A percentile compares a stretch with the other conserved stretches of the same genome.
Conservation (phyloP, 176 grass and related monocot genomes). For the Saccharum spontaneum region DNA sequence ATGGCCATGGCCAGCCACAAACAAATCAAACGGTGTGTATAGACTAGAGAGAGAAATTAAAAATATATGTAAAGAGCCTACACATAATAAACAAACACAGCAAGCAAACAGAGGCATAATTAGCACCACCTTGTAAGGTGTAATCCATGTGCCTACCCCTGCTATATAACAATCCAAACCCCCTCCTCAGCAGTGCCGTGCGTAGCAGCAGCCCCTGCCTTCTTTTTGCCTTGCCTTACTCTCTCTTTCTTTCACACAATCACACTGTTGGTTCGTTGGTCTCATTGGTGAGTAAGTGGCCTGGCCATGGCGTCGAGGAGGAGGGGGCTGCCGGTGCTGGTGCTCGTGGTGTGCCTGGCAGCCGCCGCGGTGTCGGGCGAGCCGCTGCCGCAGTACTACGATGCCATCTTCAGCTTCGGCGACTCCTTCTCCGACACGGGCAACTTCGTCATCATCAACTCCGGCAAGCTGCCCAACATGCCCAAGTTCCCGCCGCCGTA, state of each 20-base stretch:
- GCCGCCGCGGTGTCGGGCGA: background rate
- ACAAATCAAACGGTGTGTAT: background rate
- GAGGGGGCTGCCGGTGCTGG: background rate
- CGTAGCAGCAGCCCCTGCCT: background rate
- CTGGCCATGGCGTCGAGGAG: slow-evolving; percentile 16
- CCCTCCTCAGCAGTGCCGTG: background rate
- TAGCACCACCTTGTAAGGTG: slow-evolving; percentile 4
- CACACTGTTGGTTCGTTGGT: background rate
- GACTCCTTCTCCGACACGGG: slow-evolving; percentile 88
- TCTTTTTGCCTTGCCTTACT: background rate
- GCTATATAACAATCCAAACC: slow-evolving; percentile 45
- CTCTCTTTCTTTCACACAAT: background rate
- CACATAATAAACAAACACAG: background rate
- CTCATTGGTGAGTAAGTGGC: background rate
- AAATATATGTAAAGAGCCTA: background rate
- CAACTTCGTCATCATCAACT: slow-evolving; percentile 80
- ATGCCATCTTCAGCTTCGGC: slow-evolving; percentile 87
- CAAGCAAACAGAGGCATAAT: slow-evolving; percentile 18
- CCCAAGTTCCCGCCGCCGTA: slow-evolving; percentile 76
- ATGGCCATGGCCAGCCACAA: background rate
- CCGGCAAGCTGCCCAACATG: slow-evolving; percentile 58
- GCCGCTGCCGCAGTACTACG: slow-evolving; percentile 53
- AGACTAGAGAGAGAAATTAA: background rate
- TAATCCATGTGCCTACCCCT: slow-evolving; percentile 38
- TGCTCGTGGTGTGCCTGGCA: background rate